phyloP scores from a whole-genome alignment of 805 yeast genomes.

The Middelhovenomyces tepae region DNA sequence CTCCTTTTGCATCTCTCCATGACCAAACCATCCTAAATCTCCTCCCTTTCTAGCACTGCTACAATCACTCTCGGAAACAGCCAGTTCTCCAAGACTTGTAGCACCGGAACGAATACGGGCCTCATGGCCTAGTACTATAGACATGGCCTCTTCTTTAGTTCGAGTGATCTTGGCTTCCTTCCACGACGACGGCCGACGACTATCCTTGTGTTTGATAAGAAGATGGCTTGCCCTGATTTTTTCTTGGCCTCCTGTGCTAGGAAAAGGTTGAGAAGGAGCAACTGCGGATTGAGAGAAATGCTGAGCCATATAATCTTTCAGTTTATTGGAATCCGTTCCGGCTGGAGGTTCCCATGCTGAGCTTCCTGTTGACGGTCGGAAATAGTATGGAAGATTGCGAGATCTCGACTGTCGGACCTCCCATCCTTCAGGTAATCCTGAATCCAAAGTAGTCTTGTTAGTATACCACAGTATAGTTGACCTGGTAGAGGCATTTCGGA shows the following conservation, averaged over 20 bases:
- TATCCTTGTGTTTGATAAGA: slow-evolving; percentile 70
- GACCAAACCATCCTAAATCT: slow-evolving; percentile 81
- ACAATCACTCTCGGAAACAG: slow-evolving; percentile 80
- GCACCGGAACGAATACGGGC: slow-evolving; percentile 56
- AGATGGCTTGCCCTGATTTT: slow-evolving; percentile 77
- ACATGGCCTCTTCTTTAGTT: slow-evolving; percentile 71
- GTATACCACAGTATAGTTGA: too few relatives aligned
- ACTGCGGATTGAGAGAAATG: slow-evolving; percentile 21
- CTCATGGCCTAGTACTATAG: slow-evolving; percentile 49
- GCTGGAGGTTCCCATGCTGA: slow-evolving; percentile 89
- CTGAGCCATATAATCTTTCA: slow-evolving; percentile 47
- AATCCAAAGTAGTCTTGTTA: too few relatives aligned
- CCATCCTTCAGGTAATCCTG: slow-evolving; percentile 89
- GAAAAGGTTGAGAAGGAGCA: slow-evolving; percentile 17
- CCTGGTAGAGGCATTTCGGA: too few relatives aligned
- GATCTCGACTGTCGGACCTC: slow-evolving; percentile 67
- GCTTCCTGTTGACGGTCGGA: slow-evolving; percentile 57
- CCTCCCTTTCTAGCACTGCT: slow-evolving; percentile 81
- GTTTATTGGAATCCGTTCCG: slow-evolving; percentile 58
- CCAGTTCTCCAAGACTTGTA: slow-evolving; percentile 58
- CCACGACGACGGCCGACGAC: slow-evolving; percentile 91
- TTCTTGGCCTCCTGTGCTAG: slow-evolving; percentile 33
- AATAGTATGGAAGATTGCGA: slow-evolving; percentile 77
- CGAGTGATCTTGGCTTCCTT: slow-evolving; percentile 67
- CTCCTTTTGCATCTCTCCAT: slow-evolving; percentile 91